Evolutionary conservation across 768 basidiomycete genomes (phyloP), one percentile per base, ranked within the genome.

Genomic region (Rubroboletus satanas): DNA sequence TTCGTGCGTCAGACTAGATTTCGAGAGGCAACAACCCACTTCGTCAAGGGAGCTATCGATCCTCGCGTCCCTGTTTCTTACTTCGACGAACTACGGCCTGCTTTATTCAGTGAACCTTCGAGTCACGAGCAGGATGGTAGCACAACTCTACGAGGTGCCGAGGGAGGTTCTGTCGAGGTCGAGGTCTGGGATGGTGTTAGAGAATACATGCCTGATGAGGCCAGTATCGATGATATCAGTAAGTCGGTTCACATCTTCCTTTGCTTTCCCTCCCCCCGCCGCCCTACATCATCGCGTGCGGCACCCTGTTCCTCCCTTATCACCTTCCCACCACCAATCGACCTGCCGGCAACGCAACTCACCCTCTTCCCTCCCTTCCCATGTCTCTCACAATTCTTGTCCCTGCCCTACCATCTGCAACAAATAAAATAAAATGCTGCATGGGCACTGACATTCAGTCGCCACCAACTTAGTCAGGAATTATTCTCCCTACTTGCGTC

Each of bases 391-490:
- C 55, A 38, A 58, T 32, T 36, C 76, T 70, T 74, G 74, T 72
- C 75, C 62, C 58, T 69, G 61, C 56, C 59, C 60, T 57, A 58
- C 33, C 55, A 54, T 56, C 61, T 49, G 56, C 59, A 54, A 60
- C 55, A 28, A 52, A 64, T 63, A 58, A 62, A 57, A 59, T 55
- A 53, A 61, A 58, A 59, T 58, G 39, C 60, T 56, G 55, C 32
- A 51, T 78, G 80, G 78, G 81, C 81, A 84, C 87, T 89, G 83
- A 88, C 76, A 57, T 74, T 66, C 76, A 94, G 93, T 94, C 81
- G 81, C 81, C 72, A 81, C 78, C 64, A 91, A 93, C 80, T 76
- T 95, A 89, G 90, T 92, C 79, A 81, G 83, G 78, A 93, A 94
- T 67, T 94, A 95, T 70, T 90, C 89, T 42, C 93, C 93, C 15